Base-by-base conservation (phyloP, 2,329 filamentous ascomycete genomes). In the Arthroderma sp. region DNA sequence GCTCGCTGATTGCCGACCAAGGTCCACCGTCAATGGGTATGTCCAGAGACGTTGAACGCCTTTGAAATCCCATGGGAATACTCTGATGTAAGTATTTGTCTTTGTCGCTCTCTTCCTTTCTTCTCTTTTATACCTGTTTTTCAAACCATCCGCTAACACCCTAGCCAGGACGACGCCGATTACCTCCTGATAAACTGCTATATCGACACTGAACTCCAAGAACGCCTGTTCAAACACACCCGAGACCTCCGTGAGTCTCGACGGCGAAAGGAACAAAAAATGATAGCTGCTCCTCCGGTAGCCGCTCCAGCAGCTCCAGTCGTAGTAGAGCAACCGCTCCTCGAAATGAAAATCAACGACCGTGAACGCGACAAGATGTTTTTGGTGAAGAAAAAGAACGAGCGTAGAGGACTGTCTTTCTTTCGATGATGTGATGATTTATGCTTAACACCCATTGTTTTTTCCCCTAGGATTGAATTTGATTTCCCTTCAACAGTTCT, bases 151-250 rank as follows among this genome's bases (percentile, higher is more conserved):
- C 41, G 46, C 45, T 34, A 39, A 39, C 22, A 36, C 9, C 22
- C 3, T 22, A 8, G 34, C 70, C 42, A 69, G 66, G 53, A 52
- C 42, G 80, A 87, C 55, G 72, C 76, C 11, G 77, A 82, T 39
- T 87, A 77, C 53, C 68, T 87, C 45, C 63, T 88, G 48, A 82
- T 87, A 64, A 83, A 82, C 62, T 72, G 78, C 45, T 84, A 77
- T 77, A 77, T 87, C 42, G 74, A 77, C 3, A 78, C 86, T 53
- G 74, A 75, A 49, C 75, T 86, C 58, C 83, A 86, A 56, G 75
- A 85, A 47, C 68, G 77, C 46, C 72, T 86, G 40, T 88, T 83
- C 73, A 73, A 76, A 37, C 82, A 87, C 63, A 86, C 83, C 3
- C 72, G 71, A 49, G 66, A 72, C 37, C 59, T 85, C 50, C 78